Conservation (phyloP, 805 yeast species). For the Saccharomycopsis schoenii region DNA sequence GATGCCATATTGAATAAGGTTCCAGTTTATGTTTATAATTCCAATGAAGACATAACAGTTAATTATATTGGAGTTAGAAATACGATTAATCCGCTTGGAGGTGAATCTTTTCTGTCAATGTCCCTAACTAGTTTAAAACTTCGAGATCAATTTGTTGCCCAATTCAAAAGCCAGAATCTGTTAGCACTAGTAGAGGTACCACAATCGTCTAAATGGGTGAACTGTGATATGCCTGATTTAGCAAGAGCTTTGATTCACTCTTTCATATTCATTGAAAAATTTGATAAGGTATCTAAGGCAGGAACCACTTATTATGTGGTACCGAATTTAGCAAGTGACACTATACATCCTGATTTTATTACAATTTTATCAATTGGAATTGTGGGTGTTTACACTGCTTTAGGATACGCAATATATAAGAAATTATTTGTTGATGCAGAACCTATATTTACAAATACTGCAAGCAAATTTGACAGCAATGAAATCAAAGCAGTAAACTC, state of each 20-base stretch:
- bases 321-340: background rate
- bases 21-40: slow-evolving; percentile 72
- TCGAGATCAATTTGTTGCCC: slow-evolving; percentile 27
- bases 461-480: background rate
- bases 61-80: slow-evolving; percentile 67
- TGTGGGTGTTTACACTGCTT: background rate
- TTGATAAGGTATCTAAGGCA: background rate
- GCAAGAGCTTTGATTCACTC: slow-evolving; percentile 1
- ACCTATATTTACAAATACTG: background rate
- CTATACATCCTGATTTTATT: background rate
- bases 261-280: background rate
- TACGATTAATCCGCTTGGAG: slow-evolving; percentile 47
- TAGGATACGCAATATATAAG: background rate
- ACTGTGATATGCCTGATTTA: background rate
- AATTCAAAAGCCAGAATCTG: slow-evolving; percentile 41
- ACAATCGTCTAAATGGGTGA: background rate
- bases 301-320: background rate
- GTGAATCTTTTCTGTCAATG: slow-evolving; percentile 26
- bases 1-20: slow-evolving; percentile 50
- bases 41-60: slow-evolving; percentile 83
- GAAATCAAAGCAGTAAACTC: background rate
- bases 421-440: background rate
- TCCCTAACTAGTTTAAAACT: slow-evolving; percentile 35
- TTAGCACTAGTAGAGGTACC: slow-evolving; percentile 35
- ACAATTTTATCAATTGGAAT: background rate